phyloP scores from a whole-genome alignment of 129 eudicot genomes.

The Deinandra increscens region DNA sequence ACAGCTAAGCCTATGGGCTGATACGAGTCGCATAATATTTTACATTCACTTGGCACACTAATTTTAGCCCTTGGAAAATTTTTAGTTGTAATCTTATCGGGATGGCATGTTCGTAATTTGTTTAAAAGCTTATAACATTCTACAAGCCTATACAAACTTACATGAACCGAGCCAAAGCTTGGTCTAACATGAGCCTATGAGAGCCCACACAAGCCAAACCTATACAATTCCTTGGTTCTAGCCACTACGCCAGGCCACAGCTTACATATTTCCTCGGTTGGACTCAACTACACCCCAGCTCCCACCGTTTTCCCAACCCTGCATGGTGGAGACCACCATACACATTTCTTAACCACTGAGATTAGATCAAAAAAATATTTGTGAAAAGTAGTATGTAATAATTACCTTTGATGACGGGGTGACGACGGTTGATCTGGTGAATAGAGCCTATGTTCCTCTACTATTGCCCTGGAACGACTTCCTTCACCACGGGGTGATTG shows the following conservation, averaged over 20 bases:
- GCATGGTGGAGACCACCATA: not conserved
- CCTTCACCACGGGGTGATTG: slow-evolving; percentile 49
- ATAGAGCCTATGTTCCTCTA: slow-evolving; percentile 58
- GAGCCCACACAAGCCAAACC: not conserved
- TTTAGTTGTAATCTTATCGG: no score
- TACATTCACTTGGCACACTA: not conserved
- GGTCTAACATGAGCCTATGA: not conserved
- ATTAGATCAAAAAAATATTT: not conserved
- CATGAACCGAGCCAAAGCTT: not conserved
- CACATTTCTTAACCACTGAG: not conserved
- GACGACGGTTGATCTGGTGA: slow-evolving; percentile 51
- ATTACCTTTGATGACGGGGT: slow-evolving; percentile 73
- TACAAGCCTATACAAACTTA: not conserved
- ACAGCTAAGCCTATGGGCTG: not conserved
- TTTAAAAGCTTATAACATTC: not conserved
- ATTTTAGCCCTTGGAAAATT: no score
- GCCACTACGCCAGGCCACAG: not conserved
- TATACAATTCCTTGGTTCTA: not conserved
- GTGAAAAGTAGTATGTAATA: not conserved
- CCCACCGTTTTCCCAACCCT: not conserved
- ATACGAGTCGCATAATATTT: not conserved
- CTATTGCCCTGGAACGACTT: slow-evolving; percentile 43
- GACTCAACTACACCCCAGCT: not conserved
- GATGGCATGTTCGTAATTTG: no score
- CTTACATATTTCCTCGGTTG: not conserved